These are phyloP conservation scores for Ascodesmis nigricans DNA, from an alignment of 495 filamentous ascomycete species.

Conservation along the genomic window DNA sequence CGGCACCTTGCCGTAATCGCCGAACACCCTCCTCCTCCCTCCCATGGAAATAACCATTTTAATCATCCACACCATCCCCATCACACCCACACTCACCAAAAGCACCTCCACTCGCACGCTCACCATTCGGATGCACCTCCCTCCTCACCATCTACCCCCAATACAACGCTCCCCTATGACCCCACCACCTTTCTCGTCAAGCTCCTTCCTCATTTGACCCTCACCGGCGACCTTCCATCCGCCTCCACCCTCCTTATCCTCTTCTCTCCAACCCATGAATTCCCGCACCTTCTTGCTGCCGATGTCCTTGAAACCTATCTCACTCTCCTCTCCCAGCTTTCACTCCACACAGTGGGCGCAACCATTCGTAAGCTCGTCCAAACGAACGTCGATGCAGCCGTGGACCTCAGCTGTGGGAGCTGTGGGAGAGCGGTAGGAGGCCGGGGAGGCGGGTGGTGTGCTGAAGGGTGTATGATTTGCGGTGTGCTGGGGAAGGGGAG, in stretches of 20 bases:
- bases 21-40: no score
- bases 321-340: constrained; percentile 6
- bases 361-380: constrained; percentile 11
- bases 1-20: no score
- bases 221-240: constrained; percentile 1
- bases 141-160: no score
- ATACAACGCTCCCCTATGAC: no score
- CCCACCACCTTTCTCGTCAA: no score
- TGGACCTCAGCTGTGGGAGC: constrained; percentile 11
- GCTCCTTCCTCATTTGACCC: not conserved
- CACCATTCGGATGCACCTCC: no score
- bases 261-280: not conserved
- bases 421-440: constrained; percentile 12
- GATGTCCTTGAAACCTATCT: constrained; percentile 3
- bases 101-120: no score
- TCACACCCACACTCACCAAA: no score
- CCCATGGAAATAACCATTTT: no score
- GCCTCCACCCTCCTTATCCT: constrained; percentile 1
- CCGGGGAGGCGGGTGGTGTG: constrained; percentile 14
- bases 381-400: constrained; percentile 10
- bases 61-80: no score
- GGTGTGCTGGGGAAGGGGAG: constrained; percentile 15
- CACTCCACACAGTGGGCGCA: constrained; percentile 11
- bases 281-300: not conserved
- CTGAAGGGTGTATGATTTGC: constrained; percentile 18